Evolutionary conservation across 2,329 filamentous ascomycete species (phyloP).

Genomic region (Penicillium crustosum): DNA sequence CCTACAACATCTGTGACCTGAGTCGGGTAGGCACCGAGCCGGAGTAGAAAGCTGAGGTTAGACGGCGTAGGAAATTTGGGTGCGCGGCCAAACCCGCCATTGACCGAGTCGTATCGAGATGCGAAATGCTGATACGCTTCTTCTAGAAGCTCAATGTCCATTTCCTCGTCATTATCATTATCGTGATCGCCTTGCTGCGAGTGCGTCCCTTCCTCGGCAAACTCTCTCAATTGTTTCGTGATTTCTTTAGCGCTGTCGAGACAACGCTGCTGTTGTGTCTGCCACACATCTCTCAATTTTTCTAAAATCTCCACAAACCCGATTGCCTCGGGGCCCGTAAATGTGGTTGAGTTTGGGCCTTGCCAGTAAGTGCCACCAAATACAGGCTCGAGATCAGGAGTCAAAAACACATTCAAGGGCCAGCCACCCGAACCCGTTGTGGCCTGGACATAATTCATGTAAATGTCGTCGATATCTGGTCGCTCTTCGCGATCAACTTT

Average conservation of each 20-base stretch:
- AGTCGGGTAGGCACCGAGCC: constrained; percentile 67
- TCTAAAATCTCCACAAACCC: constrained; percentile 79
- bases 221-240: constrained; percentile 75
- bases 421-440: constrained; percentile 88
- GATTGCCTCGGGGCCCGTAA: constrained; percentile 58
- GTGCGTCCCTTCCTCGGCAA: constrained; percentile 80
- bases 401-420: constrained; percentile 96
- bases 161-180: constrained; percentile 61
- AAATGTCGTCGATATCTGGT: constrained; percentile 90
- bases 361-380: constrained; percentile 98
- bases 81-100: constrained; percentile 75
- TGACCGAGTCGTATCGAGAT: constrained; percentile 72
- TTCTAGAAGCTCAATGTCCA: constrained; percentile 88
- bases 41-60: constrained; percentile 79
- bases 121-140: constrained; percentile 82
- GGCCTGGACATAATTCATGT: constrained; percentile 97
- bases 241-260: constrained; percentile 81
- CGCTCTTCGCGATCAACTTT: constrained; percentile 92
- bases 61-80: constrained; percentile 90
- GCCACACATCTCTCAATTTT: constrained; percentile 75
- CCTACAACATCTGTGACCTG: constrained; percentile 87
- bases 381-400: constrained; percentile 85
- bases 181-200: constrained; percentile 45
- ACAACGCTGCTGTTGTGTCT: constrained; percentile 78
- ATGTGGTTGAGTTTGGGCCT: constrained; percentile 63